phyloP scores from a whole-genome alignment of 2,329 filamentous ascomycete species.

The Tolypocladium tropicale region DNA sequence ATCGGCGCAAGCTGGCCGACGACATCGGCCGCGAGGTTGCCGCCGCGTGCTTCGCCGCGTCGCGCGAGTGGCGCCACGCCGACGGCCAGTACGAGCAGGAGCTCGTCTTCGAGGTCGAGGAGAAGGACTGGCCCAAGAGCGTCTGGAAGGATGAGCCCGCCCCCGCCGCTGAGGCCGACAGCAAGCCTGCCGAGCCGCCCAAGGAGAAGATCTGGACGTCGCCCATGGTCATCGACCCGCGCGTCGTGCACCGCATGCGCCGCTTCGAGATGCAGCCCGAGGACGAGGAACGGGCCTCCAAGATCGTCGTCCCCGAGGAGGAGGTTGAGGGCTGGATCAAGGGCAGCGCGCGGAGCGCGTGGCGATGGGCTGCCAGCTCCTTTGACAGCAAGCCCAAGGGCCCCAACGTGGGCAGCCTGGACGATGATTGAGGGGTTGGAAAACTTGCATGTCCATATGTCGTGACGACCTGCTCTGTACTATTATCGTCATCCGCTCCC shows the following conservation, averaged over 20 bases:
- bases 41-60: conserved; percentile 61
- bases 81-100: conserved; percentile 31
- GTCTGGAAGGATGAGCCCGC: conserved; percentile 47
- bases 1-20: conserved; percentile 75
- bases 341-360: conserved; percentile 43
- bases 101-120: conserved; percentile 56
- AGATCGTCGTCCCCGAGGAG: conserved; percentile 53
- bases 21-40: conserved; percentile 80
- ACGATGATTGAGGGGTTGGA: conserved; percentile 18
- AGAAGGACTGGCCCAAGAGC: conserved; percentile 77
- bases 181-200: conserved; percentile 25
- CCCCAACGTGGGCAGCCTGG: conserved; percentile 29
- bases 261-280: conserved; percentile 60
- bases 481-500: not conserved
- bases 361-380: conserved; percentile 36
- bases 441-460: not conserved
- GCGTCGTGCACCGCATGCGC: conserved; percentile 71
- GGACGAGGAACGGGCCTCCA: conserved; percentile 56
- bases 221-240: conserved; percentile 62
- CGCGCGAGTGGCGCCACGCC: conserved; percentile 39
- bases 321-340: conserved; percentile 63
- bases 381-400: conserved; percentile 29
- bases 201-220: conserved; percentile 68
- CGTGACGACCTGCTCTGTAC: not conserved
- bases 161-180: conserved; percentile 28